These are phyloP conservation scores for Pyropia yezoensis DNA, from an alignment of 23 red algal species.

Conservation along the genomic window DNA sequence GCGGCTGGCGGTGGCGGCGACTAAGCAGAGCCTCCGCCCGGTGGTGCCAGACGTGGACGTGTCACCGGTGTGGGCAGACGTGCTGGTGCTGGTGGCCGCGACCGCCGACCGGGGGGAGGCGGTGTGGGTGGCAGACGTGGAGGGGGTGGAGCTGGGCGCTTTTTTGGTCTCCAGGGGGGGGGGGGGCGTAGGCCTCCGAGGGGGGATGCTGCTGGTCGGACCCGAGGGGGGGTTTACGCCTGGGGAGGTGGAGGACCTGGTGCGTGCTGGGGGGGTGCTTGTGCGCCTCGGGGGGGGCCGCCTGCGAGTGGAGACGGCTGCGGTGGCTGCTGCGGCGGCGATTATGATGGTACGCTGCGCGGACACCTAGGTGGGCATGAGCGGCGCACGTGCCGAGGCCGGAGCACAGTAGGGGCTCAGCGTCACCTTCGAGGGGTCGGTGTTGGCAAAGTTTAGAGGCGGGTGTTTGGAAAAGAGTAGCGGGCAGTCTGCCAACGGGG, in stretches of 20 bases:
- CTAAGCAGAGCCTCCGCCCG: slow-evolving; percentile 67
- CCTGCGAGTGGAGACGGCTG: slow-evolving; percentile 78
- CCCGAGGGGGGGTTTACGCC: slow-evolving; percentile 86
- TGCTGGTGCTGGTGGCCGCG: slow-evolving; percentile 1
- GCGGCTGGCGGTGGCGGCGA: slow-evolving; percentile 50
- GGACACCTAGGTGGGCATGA: too few relatives aligned
- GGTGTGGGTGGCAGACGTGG: too few relatives aligned
- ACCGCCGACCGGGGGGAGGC: too few relatives aligned
- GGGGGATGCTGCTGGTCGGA: slow-evolving; percentile 23
- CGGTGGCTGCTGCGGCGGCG: slow-evolving; percentile 33
- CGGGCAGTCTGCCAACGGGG: too few relatives aligned
- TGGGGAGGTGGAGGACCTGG: slow-evolving; percentile 25
- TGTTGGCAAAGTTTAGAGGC: too few relatives aligned
- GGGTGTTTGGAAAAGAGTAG: too few relatives aligned
- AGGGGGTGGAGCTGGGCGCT: too few relatives aligned
- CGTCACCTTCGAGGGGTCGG: too few relatives aligned
- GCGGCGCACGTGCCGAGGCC: too few relatives aligned
- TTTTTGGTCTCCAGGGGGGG: slow-evolving; percentile 6
- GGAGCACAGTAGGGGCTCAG: too few relatives aligned
- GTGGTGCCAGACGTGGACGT: slow-evolving; percentile 9
- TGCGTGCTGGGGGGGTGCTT: slow-evolving; percentile 17
- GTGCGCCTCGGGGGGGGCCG: slow-evolving; percentile 30
- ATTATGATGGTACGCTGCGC: not conserved
- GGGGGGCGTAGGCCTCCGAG: not conserved
- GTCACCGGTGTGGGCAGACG: not conserved